Evolutionary conservation across 805 yeast genomes (phyloP).

Genomic region (Candida nitratophila): DNA sequence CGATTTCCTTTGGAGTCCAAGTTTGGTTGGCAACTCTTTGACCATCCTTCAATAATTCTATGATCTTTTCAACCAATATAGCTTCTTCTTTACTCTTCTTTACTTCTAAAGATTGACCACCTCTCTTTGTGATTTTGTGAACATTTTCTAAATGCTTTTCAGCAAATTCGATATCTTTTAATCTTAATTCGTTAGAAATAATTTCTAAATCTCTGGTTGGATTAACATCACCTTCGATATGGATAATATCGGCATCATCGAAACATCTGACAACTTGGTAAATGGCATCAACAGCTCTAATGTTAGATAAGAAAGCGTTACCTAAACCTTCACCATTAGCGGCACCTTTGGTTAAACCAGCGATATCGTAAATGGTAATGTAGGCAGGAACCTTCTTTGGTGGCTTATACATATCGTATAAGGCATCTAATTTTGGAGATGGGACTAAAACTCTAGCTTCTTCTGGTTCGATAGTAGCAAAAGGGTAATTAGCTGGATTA

Average conservation of each 20-base stretch:
- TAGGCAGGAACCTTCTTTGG: conserved; percentile 85
- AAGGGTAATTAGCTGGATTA: conserved; percentile 96
- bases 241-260: conserved; percentile 96
- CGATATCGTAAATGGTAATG: conserved; percentile 92
- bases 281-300: conserved; percentile 95
- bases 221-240: conserved; percentile 93
- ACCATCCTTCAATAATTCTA: conserved; percentile 61
- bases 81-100: conserved; percentile 60
- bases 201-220: conserved; percentile 93
- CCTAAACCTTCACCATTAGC: conserved; percentile 97
- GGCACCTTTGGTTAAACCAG: conserved; percentile 97
- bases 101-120: conserved; percentile 59
- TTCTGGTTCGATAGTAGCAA: conserved; percentile 97
- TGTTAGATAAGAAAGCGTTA: conserved; percentile 92
- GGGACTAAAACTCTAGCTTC: conserved; percentile 96
- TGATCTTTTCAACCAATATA: conserved; percentile 43
- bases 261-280: conserved; percentile 97
- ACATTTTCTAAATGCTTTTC: conserved; percentile 50
- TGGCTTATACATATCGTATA: conserved; percentile 71
- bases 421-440: conserved; percentile 75
- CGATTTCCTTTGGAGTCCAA: conserved; percentile 63
- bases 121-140: conserved; percentile 52
- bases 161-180: conserved; percentile 93
- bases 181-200: conserved; percentile 83
- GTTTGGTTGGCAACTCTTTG: conserved; percentile 49